phyloP scores from a whole-genome alignment of 768 basidiomycete species.

The Kockovaella imperatae region DNA sequence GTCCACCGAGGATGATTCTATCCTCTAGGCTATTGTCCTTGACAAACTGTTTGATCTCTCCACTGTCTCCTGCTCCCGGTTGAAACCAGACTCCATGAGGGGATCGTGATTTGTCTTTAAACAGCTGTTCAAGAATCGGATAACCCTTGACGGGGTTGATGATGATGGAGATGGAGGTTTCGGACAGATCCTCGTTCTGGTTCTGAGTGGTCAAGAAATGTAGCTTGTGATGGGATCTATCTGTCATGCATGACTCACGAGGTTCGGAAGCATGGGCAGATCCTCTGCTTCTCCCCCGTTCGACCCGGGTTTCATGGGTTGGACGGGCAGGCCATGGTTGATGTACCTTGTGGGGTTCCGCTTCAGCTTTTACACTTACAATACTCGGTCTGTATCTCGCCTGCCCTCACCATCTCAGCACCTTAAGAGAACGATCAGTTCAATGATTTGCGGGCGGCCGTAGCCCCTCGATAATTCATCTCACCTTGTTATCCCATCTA shows the following conservation, averaged over 20 bases:
- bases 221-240: neutral
- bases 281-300: slow-evolving; percentile 21
- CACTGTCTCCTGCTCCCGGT: slow-evolving; percentile 75
- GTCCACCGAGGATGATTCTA: slow-evolving; percentile 70
- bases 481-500: slow-evolving; percentile 33
- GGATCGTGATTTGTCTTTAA: slow-evolving; percentile 48
- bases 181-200: slow-evolving; percentile 15
- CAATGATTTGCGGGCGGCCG: neutral
- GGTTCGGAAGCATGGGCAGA: slow-evolving; percentile 13
- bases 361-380: neutral
- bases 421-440: slow-evolving; percentile 9
- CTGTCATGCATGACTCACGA: slow-evolving; percentile 14
- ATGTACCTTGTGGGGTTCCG: slow-evolving; percentile 22
- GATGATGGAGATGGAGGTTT: slow-evolving; percentile 37
- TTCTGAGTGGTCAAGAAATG: slow-evolving; percentile 4
- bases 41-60: slow-evolving; percentile 58
- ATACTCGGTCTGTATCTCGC: neutral
- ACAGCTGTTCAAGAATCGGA: slow-evolving; percentile 28
- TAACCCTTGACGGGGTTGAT: slow-evolving; percentile 27
- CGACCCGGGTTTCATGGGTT: slow-evolving; percentile 22
- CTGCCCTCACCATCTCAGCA: slow-evolving; percentile 23
- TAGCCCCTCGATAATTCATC: neutral
- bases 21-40: slow-evolving; percentile 58
- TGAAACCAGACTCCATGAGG: slow-evolving; percentile 78
- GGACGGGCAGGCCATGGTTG: slow-evolving; percentile 18